Conservation (phyloP, 1,284 basidiomycete genomes). For the Apiotrichum brassicae region DNA sequence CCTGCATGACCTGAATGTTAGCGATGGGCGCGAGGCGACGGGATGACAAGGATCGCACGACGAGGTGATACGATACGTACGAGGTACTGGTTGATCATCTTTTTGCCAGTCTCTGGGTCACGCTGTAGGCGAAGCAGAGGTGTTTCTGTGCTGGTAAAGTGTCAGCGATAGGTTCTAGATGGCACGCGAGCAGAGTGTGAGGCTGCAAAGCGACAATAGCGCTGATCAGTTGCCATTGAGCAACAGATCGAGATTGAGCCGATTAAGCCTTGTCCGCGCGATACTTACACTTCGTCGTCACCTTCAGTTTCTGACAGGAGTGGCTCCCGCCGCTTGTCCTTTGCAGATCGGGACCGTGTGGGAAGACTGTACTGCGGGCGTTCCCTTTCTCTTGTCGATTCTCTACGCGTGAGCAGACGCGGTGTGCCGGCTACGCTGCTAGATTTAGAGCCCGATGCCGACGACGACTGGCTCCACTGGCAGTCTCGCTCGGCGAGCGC, state of each 20-base stretch:
- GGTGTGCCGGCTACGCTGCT: conserved; percentile 23
- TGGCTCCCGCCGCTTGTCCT: conserved; percentile 14
- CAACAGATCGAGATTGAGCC: too few species aligned
- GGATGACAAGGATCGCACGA: too few species aligned
- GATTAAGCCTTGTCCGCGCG: too few species aligned
- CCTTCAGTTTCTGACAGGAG: conserved; percentile 19
- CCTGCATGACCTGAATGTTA: conserved; percentile 49
- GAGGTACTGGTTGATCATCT: conserved; percentile 72
- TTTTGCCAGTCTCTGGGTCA: conserved; percentile 45
- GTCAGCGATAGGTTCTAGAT: not conserved
- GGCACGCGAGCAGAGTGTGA: too few species aligned
- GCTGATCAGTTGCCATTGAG: too few species aligned
- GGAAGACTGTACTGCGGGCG: conserved; percentile 2
- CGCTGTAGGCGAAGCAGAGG: conserved; percentile 45
- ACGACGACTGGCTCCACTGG: conserved; percentile 6
- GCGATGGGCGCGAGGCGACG: not conserved
- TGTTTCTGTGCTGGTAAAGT: conserved; percentile 53
- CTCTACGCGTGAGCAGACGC: conserved; percentile 14
- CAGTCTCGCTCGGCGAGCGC: not conserved
- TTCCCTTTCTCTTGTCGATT: conserved; percentile 18
- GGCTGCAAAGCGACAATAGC: too few species aligned
- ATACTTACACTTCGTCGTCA: conserved; percentile 32
- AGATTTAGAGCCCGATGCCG: conserved; percentile 19
- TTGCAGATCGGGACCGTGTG: conserved; percentile 11
- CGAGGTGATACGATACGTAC: conserved; percentile 18